phyloP scores from a whole-genome alignment of 441 rosid genomes.

The Syzygium malaccense region DNA sequence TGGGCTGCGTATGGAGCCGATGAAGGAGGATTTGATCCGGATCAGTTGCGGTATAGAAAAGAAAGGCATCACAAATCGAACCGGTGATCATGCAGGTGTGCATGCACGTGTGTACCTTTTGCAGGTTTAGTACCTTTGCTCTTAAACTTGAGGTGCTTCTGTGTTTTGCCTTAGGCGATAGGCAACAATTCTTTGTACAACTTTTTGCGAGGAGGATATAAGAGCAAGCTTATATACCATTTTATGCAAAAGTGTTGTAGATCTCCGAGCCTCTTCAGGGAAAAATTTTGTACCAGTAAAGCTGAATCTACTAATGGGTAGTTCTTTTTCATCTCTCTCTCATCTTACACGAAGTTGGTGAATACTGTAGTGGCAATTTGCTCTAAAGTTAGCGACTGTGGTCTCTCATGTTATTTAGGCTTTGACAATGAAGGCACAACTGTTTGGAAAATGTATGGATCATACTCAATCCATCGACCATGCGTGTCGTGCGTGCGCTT shows the following conservation, averaged over 20 bases:
- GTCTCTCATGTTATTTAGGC: not conserved
- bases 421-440: not conserved
- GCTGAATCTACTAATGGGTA: not conserved
- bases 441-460: not conserved
- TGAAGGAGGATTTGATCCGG: slow-evolving; percentile 94
- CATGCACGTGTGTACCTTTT: not conserved
- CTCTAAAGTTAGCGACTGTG: not conserved
- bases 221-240: not conserved
- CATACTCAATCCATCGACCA: not conserved
- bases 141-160: not conserved
- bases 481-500: not conserved
- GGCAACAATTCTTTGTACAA: not conserved
- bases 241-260: not conserved
- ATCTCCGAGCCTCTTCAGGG: not conserved
- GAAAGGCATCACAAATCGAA: slow-evolving; percentile 78
- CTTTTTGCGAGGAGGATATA: not conserved
- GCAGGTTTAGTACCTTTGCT: slow-evolving; percentile 4
- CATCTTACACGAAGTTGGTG: not conserved
- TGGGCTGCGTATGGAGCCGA: slow-evolving; percentile 92
- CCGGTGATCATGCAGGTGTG: slow-evolving; percentile 8
- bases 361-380: not conserved
- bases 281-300: not conserved
- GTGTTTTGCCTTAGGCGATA: not conserved
- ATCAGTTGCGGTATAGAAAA: slow-evolving; percentile 68
- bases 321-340: not conserved